Conservation (phyloP, 345 rosid genomes). For the Citrus cavaleriei region DNA sequence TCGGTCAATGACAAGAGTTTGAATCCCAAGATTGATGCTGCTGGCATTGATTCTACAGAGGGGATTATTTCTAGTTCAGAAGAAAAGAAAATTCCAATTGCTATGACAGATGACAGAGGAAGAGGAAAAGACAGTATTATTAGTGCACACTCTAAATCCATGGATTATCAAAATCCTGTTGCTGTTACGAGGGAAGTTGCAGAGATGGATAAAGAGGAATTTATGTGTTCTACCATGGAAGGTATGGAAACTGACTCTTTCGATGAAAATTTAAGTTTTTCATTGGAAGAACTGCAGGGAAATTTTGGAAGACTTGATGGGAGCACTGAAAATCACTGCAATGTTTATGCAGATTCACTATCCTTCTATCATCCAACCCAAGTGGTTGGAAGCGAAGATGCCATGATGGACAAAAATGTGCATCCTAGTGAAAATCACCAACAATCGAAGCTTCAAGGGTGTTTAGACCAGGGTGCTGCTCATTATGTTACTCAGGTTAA, state of each 20-base stretch:
- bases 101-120: not conserved
- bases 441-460: slow-evolving; percentile 21
- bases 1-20: slow-evolving; percentile 4
- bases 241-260: slow-evolving; percentile 56
- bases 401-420: slow-evolving; percentile 13
- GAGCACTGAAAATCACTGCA: slow-evolving; percentile 35
- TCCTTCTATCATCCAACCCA: slow-evolving; percentile 25
- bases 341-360: slow-evolving; percentile 38
- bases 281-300: slow-evolving; percentile 39
- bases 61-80: slow-evolving; percentile 10
- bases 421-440: slow-evolving; percentile 14
- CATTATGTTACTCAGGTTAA: slow-evolving; percentile 17
- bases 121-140: slow-evolving; percentile 14
- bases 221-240: slow-evolving; percentile 28
- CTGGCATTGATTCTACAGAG: not conserved
- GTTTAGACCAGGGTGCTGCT: slow-evolving; percentile 5
- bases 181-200: slow-evolving; percentile 23
- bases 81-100: slow-evolving; percentile 6
- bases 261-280: slow-evolving; percentile 38
- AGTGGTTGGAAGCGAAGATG: slow-evolving; percentile 30
- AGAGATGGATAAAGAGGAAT: slow-evolving; percentile 17
- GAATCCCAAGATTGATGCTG: slow-evolving; percentile 10
- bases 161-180: slow-evolving; percentile 18
- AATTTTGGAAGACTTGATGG: slow-evolving; percentile 24
- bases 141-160: slow-evolving; percentile 10